Conservation (phyloP, 2,329 filamentous ascomycete genomes). For the Aspergillus sp. region DNA sequence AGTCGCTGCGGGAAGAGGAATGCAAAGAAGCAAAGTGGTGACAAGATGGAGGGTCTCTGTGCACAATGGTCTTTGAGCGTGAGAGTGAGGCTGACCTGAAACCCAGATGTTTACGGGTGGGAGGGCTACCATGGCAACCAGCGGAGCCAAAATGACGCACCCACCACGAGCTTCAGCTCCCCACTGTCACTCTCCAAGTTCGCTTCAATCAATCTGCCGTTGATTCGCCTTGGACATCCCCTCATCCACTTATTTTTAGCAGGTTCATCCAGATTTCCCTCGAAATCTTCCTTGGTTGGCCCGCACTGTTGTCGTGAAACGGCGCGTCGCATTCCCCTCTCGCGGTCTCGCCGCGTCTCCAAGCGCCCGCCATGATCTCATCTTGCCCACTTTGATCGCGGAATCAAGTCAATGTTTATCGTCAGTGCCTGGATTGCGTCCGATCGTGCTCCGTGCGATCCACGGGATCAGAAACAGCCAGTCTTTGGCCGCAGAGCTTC, state of each 20-base stretch:
- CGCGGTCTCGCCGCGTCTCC: conserved; percentile 6
- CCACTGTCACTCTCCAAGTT: conserved; percentile 1
- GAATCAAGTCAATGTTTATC: conserved; percentile 1
- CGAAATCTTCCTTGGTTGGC: conserved; percentile 1
- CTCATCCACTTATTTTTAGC: conserved; percentile 12
- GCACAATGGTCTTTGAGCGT: conserved; percentile 17
- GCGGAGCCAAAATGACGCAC: conserved; percentile 25
- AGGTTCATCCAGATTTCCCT: neutral
- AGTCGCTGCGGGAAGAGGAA: conserved; percentile 15
- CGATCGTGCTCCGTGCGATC: conserved; percentile 15
- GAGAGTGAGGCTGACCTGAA: conserved; percentile 26
- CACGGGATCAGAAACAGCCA: neutral
- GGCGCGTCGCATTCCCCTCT: neutral
- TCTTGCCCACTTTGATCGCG: conserved; percentile 4
- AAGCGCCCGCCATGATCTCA: conserved; percentile 8
- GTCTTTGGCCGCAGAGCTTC: neutral
- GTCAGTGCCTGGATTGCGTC: conserved; percentile 12
- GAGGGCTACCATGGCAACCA: conserved; percentile 45
- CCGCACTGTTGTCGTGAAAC: conserved; percentile 2
- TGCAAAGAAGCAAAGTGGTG: conserved; percentile 25
- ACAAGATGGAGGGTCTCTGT: conserved; percentile 18
- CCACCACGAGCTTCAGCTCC: conserved; percentile 5
- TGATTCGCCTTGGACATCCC: neutral
- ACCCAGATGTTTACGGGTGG: conserved; percentile 40
- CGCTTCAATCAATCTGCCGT: neutral